Evolutionary conservation across 1,284 basidiomycete genomes (phyloP), one percentile per base, ranked within the genome.

Genomic region (Bondarzewia mesenterica): DNA sequence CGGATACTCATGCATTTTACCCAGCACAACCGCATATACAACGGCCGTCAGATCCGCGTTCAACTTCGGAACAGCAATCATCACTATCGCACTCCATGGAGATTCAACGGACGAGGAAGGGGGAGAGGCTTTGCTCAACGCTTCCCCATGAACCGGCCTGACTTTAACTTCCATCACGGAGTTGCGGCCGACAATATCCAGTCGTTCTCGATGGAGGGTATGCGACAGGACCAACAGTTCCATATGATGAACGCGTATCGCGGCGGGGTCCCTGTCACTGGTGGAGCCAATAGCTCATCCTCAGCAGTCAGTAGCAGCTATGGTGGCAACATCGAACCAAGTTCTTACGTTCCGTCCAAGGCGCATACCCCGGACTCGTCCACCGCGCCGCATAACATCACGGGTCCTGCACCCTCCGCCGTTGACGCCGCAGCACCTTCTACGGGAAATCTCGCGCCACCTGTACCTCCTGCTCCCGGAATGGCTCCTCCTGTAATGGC

Each of bases 21-120:
- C 26, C 43, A 88, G 85, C 80, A 89, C 55, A 83, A 86, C 58
- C 77, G 75, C 37, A 61, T 79, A 12, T 71, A 84, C 49, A 74
- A 80, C 48, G 83, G 83, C 18, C 78, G 82, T 39, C 70, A 78
- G 5, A 80, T 88, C 58, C 78, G 85, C 18, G 85, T 89, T 40
- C 84, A 87, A 43, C 49, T 70, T 12, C 63, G 68, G 21, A 66
- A 69, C 40, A 56, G 58, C 44, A 58, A 63, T 46, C 56, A 60
- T n/a, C 52, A 51, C 5, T 54, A 52, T 32, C 60, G 57, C 20
- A 54, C 56, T 32, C 51, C 55, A 2, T 63, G 59, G 55, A 60
- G 53, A 27, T 48, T 26, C 12, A 40, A 48, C 16, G 49, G 53
- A n/a, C 58, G 57, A 29, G 52, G 50, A 2, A 47, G 57, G 8